Conservation (phyloP, 2,329 filamentous ascomycete genomes). For the Bipolaris oryzae region DNA sequence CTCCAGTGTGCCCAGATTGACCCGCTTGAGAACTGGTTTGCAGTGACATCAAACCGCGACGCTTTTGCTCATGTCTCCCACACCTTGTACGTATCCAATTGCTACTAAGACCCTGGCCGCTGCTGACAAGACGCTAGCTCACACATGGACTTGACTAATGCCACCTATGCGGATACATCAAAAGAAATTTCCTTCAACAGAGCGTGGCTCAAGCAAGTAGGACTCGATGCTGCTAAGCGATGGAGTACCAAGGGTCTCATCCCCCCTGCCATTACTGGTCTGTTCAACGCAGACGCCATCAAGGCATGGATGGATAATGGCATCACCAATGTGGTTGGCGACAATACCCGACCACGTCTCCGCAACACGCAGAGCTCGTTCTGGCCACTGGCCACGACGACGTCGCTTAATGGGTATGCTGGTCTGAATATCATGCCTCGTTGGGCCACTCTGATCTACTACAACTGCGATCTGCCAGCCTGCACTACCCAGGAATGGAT, state of each 20-base stretch:
- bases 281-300: conserved; percentile 69
- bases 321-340: conserved; percentile 66
- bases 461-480: conserved; percentile 64
- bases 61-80: conserved; percentile 65
- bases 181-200: conserved; percentile 67
- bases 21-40: conserved; percentile 61
- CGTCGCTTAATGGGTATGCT: conserved; percentile 59
- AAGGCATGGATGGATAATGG: conserved; percentile 65
- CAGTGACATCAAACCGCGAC: conserved; percentile 57
- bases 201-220: conserved; percentile 62
- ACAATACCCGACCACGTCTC: conserved; percentile 64
- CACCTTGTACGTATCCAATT: conserved; percentile 55
- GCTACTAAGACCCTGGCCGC: not conserved
- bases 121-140: conserved; percentile 43
- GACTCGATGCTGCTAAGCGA: conserved; percentile 53
- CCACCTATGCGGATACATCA: conserved; percentile 62
- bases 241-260: conserved; percentile 64
- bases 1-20: conserved; percentile 58
- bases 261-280: conserved; percentile 67
- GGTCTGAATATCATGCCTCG: conserved; percentile 64
- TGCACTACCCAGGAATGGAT: conserved; percentile 68
- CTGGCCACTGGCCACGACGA: conserved; percentile 62
- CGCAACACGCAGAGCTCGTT: conserved; percentile 60
- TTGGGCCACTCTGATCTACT: conserved; percentile 68
- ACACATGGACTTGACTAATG: conserved; percentile 64